These are phyloP conservation scores for Bolboschoenus planiculmis DNA, from an alignment of 176 grass and related monocot species.

Conservation along the genomic window DNA sequence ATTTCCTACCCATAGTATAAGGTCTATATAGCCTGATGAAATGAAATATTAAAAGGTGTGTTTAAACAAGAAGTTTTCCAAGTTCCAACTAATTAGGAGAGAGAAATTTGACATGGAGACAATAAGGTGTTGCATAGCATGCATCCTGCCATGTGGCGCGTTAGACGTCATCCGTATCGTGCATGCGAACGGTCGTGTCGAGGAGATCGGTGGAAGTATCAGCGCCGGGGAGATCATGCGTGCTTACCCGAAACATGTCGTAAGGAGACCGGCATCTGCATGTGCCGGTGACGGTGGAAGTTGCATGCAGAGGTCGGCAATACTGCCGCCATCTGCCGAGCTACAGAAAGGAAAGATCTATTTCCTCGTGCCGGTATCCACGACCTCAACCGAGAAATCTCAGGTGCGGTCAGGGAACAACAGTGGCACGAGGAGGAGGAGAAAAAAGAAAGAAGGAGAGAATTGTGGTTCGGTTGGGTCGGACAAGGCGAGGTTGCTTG, in stretches of 20 bases:
- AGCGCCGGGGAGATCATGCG: constrained; percentile 88
- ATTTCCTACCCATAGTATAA: not conserved
- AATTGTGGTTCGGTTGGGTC: not conserved
- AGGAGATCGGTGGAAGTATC: constrained; percentile 74
- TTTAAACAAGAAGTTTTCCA: not conserved
- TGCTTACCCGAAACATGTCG: constrained; percentile 80
- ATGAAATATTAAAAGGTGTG: not conserved
- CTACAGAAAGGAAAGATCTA: constrained; percentile 94
- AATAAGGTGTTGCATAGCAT: constrained; percentile 97
- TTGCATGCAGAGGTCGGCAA: constrained; percentile 48
- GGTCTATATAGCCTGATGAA: not conserved
- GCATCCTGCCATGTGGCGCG: constrained; percentile 95
- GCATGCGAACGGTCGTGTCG: constrained; percentile 86
- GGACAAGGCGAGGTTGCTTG: constrained; percentile 65
- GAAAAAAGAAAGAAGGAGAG: constrained; percentile 40
- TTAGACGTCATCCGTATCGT: constrained; percentile 96
- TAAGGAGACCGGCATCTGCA: constrained; percentile 55
- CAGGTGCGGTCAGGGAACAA: not conserved
- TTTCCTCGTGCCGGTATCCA: constrained; percentile 69
- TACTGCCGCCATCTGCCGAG: constrained; percentile 81
- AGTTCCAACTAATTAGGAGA: constrained; percentile 4
- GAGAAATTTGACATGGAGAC: constrained; percentile 45
- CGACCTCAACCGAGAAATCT: constrained; percentile 29
- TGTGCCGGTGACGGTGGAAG: constrained; percentile 34
- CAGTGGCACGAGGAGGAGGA: constrained; percentile 31